A percentile compares a stretch with the other conserved stretches of the same genome.
These are phyloP conservation scores for Hortiboletus flavorubellus DNA, from an alignment of 768 basidiomycete species.

Conservation along the genomic window DNA sequence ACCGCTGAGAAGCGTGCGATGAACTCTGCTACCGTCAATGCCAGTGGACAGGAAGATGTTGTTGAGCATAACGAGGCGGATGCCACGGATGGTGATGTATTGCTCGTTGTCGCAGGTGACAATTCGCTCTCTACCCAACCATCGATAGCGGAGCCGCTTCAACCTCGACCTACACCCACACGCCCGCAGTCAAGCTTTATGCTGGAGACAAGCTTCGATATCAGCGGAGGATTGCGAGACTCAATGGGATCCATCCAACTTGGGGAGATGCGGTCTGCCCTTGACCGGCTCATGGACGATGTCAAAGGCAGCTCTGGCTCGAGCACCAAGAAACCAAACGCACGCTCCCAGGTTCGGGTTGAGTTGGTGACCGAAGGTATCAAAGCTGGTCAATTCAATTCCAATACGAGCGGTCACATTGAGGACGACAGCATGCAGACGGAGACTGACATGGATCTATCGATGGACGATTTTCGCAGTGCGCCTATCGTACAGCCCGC, in stretches of 20 bases:
- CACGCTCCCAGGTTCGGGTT: slow-evolving; percentile 15
- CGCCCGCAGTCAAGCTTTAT: slow-evolving; percentile 14
- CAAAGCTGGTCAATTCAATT: slow-evolving; percentile 32
- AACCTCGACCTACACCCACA: slow-evolving; percentile 5
- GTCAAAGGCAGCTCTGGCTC: slow-evolving; percentile 36
- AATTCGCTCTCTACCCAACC: background rate
- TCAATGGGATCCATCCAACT: slow-evolving; percentile 53
- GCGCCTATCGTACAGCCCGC: slow-evolving; percentile 9
- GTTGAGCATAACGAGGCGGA: background rate
- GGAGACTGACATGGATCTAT: slow-evolving; percentile 32
- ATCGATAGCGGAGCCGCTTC: slow-evolving; percentile 2
- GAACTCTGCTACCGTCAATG: slow-evolving; percentile 6
- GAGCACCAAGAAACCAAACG: slow-evolving; percentile 21
- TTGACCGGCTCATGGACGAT: slow-evolving; percentile 72
- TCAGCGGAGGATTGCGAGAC: slow-evolving; percentile 30
- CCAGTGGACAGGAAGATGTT: background rate
- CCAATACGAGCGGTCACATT: slow-evolving; percentile 33
- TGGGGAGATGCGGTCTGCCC: slow-evolving; percentile 68
- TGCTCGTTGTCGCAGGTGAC: background rate
- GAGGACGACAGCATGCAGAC: slow-evolving; percentile 31
- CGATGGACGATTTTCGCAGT: slow-evolving; percentile 25
- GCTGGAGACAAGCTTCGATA: slow-evolving; percentile 24
- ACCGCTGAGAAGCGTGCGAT: slow-evolving; percentile 43
- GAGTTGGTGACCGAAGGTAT: slow-evolving; percentile 34
- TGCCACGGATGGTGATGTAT: background rate